A percentile compares a stretch with the other conserved stretches of the same genome.
Evolutionary conservation across 345 rosid species (phyloP).

Genomic region (Bruguiera sexangula): DNA sequence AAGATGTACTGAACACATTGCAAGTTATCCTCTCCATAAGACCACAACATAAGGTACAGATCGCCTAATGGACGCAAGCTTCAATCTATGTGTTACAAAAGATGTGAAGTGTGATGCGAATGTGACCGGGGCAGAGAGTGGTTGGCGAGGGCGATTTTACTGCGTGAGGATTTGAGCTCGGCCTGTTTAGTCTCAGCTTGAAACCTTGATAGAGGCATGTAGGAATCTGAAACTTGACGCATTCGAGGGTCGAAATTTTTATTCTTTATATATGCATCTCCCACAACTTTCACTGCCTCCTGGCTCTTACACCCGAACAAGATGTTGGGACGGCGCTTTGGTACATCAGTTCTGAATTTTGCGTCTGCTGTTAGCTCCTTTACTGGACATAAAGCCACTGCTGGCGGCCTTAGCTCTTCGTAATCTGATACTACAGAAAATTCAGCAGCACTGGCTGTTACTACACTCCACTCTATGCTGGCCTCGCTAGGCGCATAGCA

Average conservation of each 20-base stretch:
- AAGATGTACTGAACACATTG: too few species aligned
- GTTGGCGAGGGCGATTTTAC: constrained; percentile 25
- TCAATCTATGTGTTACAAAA: constrained; percentile 19
- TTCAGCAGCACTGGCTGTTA: constrained; percentile 79
- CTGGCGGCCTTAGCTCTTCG: constrained; percentile 42
- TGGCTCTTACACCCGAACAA: constrained; percentile 70
- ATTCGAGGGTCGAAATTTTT: constrained; percentile 28
- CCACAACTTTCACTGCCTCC: constrained; percentile 60
- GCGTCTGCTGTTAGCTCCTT: constrained; percentile 24
- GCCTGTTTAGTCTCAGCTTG: constrained; percentile 38
- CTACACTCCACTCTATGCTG: constrained; percentile 87
- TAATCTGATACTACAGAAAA: constrained; percentile 59
- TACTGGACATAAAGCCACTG: constrained; percentile 22
- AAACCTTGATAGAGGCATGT: constrained; percentile 35
- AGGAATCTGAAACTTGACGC: constrained; percentile 21
- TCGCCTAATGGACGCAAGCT: neutral
- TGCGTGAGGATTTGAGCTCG: constrained; percentile 32
- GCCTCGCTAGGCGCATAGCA: constrained; percentile 88
- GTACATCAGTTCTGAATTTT: constrained; percentile 25
- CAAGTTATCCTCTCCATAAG: too few species aligned
- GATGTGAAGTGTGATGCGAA: constrained; percentile 28
- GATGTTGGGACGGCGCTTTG: constrained; percentile 36
- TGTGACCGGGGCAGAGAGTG: constrained; percentile 37
- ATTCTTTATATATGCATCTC: constrained; percentile 46
- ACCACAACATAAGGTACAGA: too few species aligned